Evolutionary conservation across 495 filamentous ascomycete genomes (phyloP).

Genomic region (Penicillium diatomitis): DNA sequence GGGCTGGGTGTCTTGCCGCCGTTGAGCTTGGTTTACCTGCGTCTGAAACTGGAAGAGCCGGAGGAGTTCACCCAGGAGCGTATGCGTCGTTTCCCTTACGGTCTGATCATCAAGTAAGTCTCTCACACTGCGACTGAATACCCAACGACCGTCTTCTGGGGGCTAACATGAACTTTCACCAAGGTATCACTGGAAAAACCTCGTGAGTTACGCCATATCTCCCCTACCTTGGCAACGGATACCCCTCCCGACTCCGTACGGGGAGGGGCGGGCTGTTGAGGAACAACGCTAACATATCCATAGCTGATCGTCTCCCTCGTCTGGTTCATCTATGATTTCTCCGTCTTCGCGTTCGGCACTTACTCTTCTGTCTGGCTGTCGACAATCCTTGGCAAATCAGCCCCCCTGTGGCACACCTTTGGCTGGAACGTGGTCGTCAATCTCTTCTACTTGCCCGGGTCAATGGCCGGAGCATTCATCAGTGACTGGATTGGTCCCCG

Average conservation of each 20-base stretch:
- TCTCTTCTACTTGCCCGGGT: slow-evolving; percentile 78
- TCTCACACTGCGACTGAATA: no score
- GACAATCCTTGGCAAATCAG: slow-evolving; percentile 49
- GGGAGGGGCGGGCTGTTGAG: no score
- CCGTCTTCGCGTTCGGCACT: slow-evolving; percentile 68
- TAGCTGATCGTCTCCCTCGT: slow-evolving; percentile 58
- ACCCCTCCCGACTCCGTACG: no score
- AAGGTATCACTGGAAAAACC: slow-evolving; percentile 44
- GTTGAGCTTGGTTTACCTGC: slow-evolving; percentile 61
- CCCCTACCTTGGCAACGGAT: no score
- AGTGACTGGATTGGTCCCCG: slow-evolving; percentile 71
- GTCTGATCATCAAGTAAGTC: slow-evolving; percentile 39
- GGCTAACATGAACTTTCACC: background rate
- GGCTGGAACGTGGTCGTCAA: slow-evolving; percentile 83
- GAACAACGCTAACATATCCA: no score
- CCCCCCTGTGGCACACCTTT: slow-evolving; percentile 63
- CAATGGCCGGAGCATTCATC: slow-evolving; percentile 61
- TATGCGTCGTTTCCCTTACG: slow-evolving; percentile 43
- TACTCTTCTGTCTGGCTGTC: slow-evolving; percentile 65
- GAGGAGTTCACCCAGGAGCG: slow-evolving; percentile 64
- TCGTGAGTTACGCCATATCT: background rate
- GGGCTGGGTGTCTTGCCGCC: slow-evolving; percentile 77
- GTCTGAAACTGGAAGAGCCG: slow-evolving; percentile 69
- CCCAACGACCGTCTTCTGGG: no score
- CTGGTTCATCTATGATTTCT: slow-evolving; percentile 93